Evolutionary conservation across 345 rosid species (phyloP), one percentile per base, ranked within the genome.

Genomic region (Chamaenerion angustifolium): DNA sequence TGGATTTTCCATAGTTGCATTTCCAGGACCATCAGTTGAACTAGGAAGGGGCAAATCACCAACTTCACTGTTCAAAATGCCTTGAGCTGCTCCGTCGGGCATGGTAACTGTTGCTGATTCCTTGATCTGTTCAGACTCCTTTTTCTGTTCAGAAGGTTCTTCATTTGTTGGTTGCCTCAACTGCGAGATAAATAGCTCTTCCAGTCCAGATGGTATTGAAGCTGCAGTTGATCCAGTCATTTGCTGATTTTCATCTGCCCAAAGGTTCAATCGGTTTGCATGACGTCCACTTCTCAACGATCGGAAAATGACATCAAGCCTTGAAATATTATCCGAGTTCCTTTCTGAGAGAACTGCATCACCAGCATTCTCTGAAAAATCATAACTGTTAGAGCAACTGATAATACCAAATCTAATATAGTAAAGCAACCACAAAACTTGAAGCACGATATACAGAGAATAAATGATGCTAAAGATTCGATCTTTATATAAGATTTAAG

Each of bases 121-220:
- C 64, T 64, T 54, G 63, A 75, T 80, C 54, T 71, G 73, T 56
- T 78, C 72, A 8, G 48, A 44, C 46, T 72, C 62, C 8, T 70
- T 40, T 49, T 68, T 76, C 48, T 71, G 89, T 54, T 75, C 87
- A 64, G 81, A 66, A 65, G 81, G 68, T 58, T 73, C 76, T 56
- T 77, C 88, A 16, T 75, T 48, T 58, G 63, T 63, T 31, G 95
- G 83, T 55, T 75, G 77, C 64, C 87, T 81, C 74, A 90, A 60
- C 67, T 81, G 98, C 45, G 95, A 83, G 63, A 90, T 74, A 60
- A 90, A 88, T 65, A 83, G 65, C 48, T 90, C 98, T 71, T 90
- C 98, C 64, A 90, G 94, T 55, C 85, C 95, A 60, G 70, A 87
- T 23, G 98, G 93, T 52, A 90, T 59, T 10, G 63, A 61, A 65